These are phyloP conservation scores for Mortierella sp. DNA, from an alignment of 371 early-diverging fungal genomes.

Conservation along the genomic window DNA sequence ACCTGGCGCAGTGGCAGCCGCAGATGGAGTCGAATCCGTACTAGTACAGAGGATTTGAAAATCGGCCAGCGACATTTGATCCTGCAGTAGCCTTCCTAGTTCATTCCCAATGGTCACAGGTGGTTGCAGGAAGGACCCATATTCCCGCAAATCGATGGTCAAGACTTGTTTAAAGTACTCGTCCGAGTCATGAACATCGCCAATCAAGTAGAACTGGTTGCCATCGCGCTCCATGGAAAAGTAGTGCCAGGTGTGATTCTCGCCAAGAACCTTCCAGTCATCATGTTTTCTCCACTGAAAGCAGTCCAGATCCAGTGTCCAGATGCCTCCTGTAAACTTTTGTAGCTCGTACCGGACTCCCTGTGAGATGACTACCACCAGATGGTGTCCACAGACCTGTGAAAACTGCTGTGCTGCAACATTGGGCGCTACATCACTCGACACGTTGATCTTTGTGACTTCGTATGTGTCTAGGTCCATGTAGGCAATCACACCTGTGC, in stretches of 20 bases:
- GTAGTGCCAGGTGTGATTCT: slow-evolving; percentile 69
- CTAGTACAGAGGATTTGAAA: slow-evolving; percentile 65
- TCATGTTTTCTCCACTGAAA: slow-evolving; percentile 74
- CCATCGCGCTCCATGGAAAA: slow-evolving; percentile 72
- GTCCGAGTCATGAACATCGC: slow-evolving; percentile 67
- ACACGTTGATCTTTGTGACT: slow-evolving; percentile 63
- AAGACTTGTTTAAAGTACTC: slow-evolving; percentile 69
- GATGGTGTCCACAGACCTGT: slow-evolving; percentile 70
- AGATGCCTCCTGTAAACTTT: slow-evolving; percentile 65
- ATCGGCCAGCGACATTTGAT: slow-evolving; percentile 60
- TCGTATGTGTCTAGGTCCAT: slow-evolving; percentile 61
- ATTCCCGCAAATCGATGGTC: slow-evolving; percentile 67
- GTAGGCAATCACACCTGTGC: slow-evolving; percentile 66
- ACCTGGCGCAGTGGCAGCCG: slow-evolving; percentile 16
- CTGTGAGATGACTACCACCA: slow-evolving; percentile 70
- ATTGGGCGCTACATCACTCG: slow-evolving; percentile 66
- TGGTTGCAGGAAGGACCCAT: slow-evolving; percentile 67
- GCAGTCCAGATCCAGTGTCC: slow-evolving; percentile 69
- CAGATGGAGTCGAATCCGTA: slow-evolving; percentile 22
- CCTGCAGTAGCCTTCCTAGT: slow-evolving; percentile 60
- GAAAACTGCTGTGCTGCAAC: slow-evolving; percentile 73
- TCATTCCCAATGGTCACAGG: slow-evolving; percentile 65
- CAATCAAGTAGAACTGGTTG: slow-evolving; percentile 67
- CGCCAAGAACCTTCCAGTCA: slow-evolving; percentile 60
- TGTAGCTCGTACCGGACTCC: slow-evolving; percentile 56